A percentile compares a stretch with the other conserved stretches of the same genome.
phyloP scores from a whole-genome alignment of 1,284 basidiomycete species.

The Irpex rosettiformis region DNA sequence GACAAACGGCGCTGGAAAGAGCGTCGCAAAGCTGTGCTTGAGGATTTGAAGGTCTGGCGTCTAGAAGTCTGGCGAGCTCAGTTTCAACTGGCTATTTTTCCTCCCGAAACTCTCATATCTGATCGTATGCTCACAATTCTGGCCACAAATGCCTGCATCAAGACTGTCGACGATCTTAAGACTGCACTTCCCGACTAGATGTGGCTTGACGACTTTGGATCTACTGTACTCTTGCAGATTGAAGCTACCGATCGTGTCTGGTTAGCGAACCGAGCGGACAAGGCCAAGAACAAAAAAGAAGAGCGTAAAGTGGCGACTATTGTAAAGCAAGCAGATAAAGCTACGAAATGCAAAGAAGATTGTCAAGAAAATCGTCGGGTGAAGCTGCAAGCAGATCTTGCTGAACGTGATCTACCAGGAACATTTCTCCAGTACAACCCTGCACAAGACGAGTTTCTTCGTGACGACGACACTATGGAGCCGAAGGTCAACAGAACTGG shows the following conservation, averaged over 20 bases:
- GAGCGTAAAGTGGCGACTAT: neutral
- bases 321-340: neutral
- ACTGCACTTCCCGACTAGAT: neutral
- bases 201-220: neutral
- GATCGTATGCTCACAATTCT: neutral
- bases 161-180: neutral
- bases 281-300: neutral
- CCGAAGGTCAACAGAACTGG: neutral
- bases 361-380: neutral
- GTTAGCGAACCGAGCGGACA: neutral
- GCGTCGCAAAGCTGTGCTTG: neutral
- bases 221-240: neutral
- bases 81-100: neutral
- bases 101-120: neutral
- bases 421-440: neutral
- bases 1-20: neutral
- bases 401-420: neutral
- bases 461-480: neutral
- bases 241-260: neutral
- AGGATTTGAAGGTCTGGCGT: neutral
- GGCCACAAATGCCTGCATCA: neutral
- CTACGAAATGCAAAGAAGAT: neutral
- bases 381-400: neutral
- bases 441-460: neutral
- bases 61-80: neutral